phyloP scores from a whole-genome alignment of 2,329 filamentous ascomycete genomes.

The Xylaria sp. region DNA sequence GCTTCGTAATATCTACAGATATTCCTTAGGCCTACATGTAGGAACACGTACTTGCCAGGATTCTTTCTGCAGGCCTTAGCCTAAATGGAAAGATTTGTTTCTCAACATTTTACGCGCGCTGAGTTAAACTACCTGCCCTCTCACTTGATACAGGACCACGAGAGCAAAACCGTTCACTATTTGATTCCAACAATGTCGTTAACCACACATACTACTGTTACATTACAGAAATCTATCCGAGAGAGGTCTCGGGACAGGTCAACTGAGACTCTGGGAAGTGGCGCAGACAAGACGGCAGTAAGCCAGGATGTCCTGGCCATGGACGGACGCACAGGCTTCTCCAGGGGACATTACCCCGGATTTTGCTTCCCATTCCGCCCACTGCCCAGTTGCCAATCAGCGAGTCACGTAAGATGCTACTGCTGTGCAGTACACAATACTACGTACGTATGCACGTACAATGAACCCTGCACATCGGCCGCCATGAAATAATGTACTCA shows the following conservation, averaged over 20 bases:
- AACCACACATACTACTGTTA: conserved; percentile 5
- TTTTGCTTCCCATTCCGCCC: conserved; percentile 24
- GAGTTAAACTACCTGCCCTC: background rate
- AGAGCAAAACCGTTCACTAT: conserved; percentile 1
- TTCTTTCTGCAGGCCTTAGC: conserved; percentile 33
- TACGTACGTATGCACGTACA: background rate
- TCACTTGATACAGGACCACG: conserved; percentile 11
- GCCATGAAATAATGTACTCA: background rate
- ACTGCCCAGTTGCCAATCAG: conserved; percentile 7
- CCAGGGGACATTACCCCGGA: conserved; percentile 34
- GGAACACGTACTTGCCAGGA: conserved; percentile 10
- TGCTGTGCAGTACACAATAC: too few species aligned
- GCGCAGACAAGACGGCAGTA: background rate
- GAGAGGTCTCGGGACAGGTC: conserved; percentile 14
- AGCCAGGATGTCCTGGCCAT: background rate
- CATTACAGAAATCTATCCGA: conserved; percentile 1
- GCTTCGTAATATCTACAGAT: background rate
- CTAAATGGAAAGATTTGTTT: conserved; percentile 31
- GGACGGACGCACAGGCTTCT: conserved; percentile 10
- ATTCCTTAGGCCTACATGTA: background rate
- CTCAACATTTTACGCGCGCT: conserved; percentile 3
- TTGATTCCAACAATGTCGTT: background rate
- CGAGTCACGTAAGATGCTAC: background rate
- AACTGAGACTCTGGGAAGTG: background rate
- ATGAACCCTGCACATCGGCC: background rate